Base-by-base conservation (phyloP, 192 early-diverging fungal species). In the Oehlia diaphana region DNA sequence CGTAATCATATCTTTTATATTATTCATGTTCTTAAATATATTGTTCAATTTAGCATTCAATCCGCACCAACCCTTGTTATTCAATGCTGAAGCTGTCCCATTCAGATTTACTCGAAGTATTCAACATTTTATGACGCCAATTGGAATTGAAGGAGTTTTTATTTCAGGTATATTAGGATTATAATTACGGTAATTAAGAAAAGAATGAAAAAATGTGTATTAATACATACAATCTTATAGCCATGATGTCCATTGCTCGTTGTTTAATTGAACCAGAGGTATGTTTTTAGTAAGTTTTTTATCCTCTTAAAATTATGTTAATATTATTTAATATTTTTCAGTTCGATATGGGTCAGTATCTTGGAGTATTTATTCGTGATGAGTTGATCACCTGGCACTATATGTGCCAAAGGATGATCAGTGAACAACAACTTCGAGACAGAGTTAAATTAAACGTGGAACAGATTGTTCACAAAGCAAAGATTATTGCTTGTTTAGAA, bases 91-190 rank as follows among this genome's bases (percentile, higher is more conserved):
- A 83, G 83, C 92, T 5, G 95, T 99, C 31, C 98, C 97, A 5
- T 99, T 99, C 94, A 91, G 98, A 10, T 90, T 99, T 83, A 99
- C 98, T 10, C 98, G 97, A 14, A 97, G 96, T 86, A 93, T 99
- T 70, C 97, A 98, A 88, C 85, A 93, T 44, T 99, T 99, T 86
- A 93, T 99, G 64, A 96, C 95, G 8, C 94, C 93, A 37, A 91
- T 94, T 76, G 97, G 97, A 7, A 88, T 99, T 9, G 98, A 99
- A 73, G 97, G 98, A 19, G 89, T 95, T 10, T 96, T 99, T 79
- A 92, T 92, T 23, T 72, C 71, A 72, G 71, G 71, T 72, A 53
- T 33, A 19, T 9, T 28, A 31, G 31, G 31, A 70, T 44, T 70
- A 44, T 42, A 42, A 21, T 21, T 21, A 42, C 8, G 9, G 12